These are phyloP conservation scores for Diaporthe velutina DNA, from an alignment of 2,329 filamentous ascomycete genomes.

Conservation along the genomic window DNA sequence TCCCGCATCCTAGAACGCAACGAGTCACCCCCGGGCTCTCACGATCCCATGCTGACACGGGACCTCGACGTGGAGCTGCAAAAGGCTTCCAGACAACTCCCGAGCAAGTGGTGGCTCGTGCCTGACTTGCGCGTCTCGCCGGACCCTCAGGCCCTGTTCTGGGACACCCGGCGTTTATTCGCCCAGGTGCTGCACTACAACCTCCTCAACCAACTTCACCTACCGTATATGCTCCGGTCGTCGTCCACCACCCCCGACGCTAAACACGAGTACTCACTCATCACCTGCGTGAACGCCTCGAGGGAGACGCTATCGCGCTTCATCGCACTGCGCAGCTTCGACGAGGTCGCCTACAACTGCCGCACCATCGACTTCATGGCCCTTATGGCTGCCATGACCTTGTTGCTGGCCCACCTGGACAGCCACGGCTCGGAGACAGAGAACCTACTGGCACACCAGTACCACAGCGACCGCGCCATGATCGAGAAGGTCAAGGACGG, in stretches of 20 bases:
- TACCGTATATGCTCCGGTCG: conserved; percentile 50
- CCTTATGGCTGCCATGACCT: conserved; percentile 52
- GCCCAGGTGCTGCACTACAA: conserved; percentile 50
- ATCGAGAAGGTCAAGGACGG: conserved; percentile 51
- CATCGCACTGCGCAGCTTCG: conserved; percentile 48
- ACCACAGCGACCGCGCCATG: conserved; percentile 52
- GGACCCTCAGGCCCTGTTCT: conserved; percentile 40
- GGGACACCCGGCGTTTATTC: conserved; percentile 43
- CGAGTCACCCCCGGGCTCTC: conserved; percentile 38
- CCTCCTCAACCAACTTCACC: conserved; percentile 50
- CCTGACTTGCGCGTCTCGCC: conserved; percentile 40
- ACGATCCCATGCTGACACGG: conserved; percentile 43
- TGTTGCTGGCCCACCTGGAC: conserved; percentile 53
- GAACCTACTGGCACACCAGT: conserved; percentile 54
- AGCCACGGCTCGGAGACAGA: conserved; percentile 41
- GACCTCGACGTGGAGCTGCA: conserved; percentile 47
- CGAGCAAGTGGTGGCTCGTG: conserved; percentile 47
- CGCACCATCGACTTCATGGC: conserved; percentile 53
- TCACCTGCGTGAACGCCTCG: conserved; percentile 51
- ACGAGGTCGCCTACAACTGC: conserved; percentile 46
- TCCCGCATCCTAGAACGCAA: conserved; percentile 51
- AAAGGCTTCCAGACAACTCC: conserved; percentile 43
- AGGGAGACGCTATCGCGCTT: conserved; percentile 54
- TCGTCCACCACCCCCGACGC: neutral
- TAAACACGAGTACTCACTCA: conserved; percentile 47